Evolutionary conservation across 2,329 filamentous ascomycete genomes (phyloP), one percentile per base, ranked within the genome.

Genomic region (Teratosphaeria epicoccoides): DNA sequence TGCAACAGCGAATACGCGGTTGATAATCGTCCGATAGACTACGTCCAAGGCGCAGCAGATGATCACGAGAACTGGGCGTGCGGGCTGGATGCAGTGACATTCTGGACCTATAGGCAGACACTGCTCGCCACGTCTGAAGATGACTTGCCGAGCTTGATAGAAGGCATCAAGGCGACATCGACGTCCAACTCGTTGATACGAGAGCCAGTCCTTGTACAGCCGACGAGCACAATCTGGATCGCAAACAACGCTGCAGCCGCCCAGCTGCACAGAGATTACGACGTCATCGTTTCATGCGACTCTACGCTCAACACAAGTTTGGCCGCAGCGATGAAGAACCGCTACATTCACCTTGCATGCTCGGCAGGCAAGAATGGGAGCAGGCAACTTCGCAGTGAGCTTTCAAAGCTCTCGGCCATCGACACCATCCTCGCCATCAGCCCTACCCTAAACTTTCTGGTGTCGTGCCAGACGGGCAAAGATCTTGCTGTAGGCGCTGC

Each of bases 41-140:
- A 98, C 64, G 85, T 98, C 53, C 93, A 97, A 70, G 93, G 93
- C 48, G 91, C 91, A 0, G 93, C 86, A 2, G 93, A 98, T 68
- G 93, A 98, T 66, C 88, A 86, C 11, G 93, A 98, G 73, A 88
- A 87, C 59, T 98, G 93, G 93, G 85, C 89, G 1, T 73, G 79
- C 24, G 88, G 88, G 0, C 77, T 97, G 14, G 93, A 87, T 0
- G 81, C 91, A 0, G 66, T 73, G 0, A 57, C 91, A 0, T 98
- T 95, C 70, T 98, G 93, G 93, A 69, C 68, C 2, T 75, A 95
- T 59, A 73, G 72, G 43, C 72, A 79, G 0, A 37, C 64, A 5
- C 72, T 97, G 10, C 71, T 94, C 20, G 67, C 67, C 0, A 78
- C 83, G 0, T 63, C 77, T 0, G 90, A 96, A 62, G 76, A 80